Evolutionary conservation across 257 asterid species (phyloP).

Genomic region (Solanum arcanum): DNA sequence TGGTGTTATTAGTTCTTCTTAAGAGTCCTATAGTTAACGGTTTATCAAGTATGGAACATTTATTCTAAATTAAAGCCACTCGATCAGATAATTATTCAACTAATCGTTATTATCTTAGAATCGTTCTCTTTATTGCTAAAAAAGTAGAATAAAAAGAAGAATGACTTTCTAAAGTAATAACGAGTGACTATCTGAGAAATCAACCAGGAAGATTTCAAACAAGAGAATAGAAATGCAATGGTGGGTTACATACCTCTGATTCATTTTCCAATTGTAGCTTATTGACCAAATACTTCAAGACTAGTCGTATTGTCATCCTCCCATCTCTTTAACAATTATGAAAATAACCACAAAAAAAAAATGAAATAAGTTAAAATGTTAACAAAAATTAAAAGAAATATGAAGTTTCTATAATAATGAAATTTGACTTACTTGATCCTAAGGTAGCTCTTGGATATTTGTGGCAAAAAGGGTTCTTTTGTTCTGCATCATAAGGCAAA

Average conservation of each 20-base stretch:
- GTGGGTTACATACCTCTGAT: conserved; percentile 63
- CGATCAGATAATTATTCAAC: not conserved
- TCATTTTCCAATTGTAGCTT: conserved; percentile 78
- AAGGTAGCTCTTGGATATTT: conserved; percentile 83
- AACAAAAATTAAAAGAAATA: not conserved
- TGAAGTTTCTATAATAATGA: not conserved
- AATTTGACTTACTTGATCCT: conserved; percentile 62
- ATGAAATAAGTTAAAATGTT: not conserved
- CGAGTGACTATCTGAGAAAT: not conserved
- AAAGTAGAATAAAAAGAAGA: not conserved
- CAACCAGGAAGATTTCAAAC: not conserved
- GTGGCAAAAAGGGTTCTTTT: conserved; percentile 76
- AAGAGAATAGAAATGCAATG: not conserved
- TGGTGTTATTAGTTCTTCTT: not conserved
- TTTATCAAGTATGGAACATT: not conserved
- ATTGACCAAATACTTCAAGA: conserved; percentile 69
- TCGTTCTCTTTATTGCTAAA: not conserved
- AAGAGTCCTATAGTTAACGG: not conserved
- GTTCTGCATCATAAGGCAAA: conserved; percentile 30
- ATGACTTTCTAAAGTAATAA: not conserved
- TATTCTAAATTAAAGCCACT: not conserved
- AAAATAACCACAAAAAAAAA: not conserved
- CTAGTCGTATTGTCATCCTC: conserved; percentile 69
- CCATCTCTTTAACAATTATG: conserved; percentile 51
- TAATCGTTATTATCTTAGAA: not conserved